Percentiles rank a stretch among this genome's conserved stretches.
Evolutionary conservation across 2,329 filamentous ascomycete genomes (phyloP).

Genomic region (Aspergillus unguis): DNA sequence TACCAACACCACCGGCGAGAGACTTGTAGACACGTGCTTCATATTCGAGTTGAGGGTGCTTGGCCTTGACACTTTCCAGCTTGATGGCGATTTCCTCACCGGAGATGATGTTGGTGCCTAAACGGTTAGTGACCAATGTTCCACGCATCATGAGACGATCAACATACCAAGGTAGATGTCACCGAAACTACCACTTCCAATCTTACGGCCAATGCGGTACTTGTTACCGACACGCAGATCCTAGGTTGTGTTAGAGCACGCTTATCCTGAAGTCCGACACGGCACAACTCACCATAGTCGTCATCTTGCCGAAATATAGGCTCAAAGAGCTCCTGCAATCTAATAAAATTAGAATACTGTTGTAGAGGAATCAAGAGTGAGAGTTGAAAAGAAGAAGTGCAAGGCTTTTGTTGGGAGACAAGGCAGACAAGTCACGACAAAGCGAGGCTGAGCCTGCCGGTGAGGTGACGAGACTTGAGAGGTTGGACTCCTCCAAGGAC

Average conservation of each 20-base stretch:
- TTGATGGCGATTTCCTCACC: slow-evolving; percentile 99
- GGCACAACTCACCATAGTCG: slow-evolving; percentile 36
- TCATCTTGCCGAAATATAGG: slow-evolving; percentile 30
- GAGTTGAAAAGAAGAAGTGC: not conserved
- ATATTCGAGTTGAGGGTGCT: slow-evolving; percentile 98
- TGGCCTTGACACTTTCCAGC: slow-evolving; percentile 98
- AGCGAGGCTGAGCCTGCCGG: slow-evolving; percentile 17
- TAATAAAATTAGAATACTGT: slow-evolving; percentile 9
- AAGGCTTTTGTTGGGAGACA: slow-evolving; percentile 1
- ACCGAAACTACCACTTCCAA: slow-evolving; percentile 94
- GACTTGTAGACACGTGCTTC: slow-evolving; percentile 86
- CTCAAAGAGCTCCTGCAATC: slow-evolving; percentile 32
- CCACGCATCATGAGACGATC: not conserved
- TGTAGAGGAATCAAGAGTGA: not conserved
- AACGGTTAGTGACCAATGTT: slow-evolving; percentile 8
- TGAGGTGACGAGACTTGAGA: slow-evolving; percentile 14
- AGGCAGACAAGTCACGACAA: slow-evolving; percentile 9
- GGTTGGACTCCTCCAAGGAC: not conserved
- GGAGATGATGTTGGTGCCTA: slow-evolving; percentile 98
- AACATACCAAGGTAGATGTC: slow-evolving; percentile 84
- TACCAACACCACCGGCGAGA: slow-evolving; percentile 93
- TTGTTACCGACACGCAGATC: slow-evolving; percentile 99
- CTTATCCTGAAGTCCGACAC: not conserved
- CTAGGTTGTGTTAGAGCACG: slow-evolving; percentile 49
- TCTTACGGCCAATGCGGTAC: slow-evolving; percentile 99